Evolutionary conservation across 2,329 filamentous ascomycete genomes (phyloP).

Genomic region (Byssochlamys sp.): DNA sequence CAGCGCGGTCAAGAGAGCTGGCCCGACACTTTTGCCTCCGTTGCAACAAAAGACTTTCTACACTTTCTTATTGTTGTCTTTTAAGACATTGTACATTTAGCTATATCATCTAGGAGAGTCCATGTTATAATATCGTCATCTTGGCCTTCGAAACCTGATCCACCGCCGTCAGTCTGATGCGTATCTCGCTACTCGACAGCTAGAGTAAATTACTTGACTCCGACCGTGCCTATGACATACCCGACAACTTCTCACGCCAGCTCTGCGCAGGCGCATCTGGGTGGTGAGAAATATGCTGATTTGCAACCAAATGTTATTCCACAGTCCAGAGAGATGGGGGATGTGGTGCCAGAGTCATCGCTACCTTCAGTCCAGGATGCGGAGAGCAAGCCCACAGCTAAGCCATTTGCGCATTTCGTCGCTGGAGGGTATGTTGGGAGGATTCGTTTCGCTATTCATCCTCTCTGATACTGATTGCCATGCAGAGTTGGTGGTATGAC

Average conservation of each 20-base stretch:
- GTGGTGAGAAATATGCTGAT: conserved; percentile 7
- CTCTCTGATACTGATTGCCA: conserved; percentile 4
- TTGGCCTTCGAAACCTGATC: neutral
- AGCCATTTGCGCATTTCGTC: conserved; percentile 85
- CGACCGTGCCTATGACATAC: conserved; percentile 12
- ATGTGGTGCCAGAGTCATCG: conserved; percentile 20
- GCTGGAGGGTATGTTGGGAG: conserved; percentile 62
- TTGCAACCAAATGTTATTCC: conserved; percentile 10
- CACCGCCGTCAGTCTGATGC: neutral
- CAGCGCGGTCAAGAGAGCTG: neutral
- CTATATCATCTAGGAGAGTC: neutral
- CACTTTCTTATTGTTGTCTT: neutral
- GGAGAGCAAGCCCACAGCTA: conserved; percentile 40
- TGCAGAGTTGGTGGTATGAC: conserved; percentile 77
- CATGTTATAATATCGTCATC: neutral
- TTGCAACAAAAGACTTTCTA: neutral
- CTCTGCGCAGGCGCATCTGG: conserved; percentile 19
- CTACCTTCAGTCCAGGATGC: conserved; percentile 12
- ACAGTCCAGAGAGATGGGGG: conserved; percentile 31
- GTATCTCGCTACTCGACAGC: neutral
- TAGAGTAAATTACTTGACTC: neutral
- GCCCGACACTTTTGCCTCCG: neutral
- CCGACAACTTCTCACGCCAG: conserved; percentile 13
- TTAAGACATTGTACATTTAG: neutral
- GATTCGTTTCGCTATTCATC: neutral